A percentile compares a stretch with the other conserved stretches of the same genome.
Evolutionary conservation across 1,284 basidiomycete species (phyloP).

Genomic region (Cystobasidium slooffiae): DNA sequence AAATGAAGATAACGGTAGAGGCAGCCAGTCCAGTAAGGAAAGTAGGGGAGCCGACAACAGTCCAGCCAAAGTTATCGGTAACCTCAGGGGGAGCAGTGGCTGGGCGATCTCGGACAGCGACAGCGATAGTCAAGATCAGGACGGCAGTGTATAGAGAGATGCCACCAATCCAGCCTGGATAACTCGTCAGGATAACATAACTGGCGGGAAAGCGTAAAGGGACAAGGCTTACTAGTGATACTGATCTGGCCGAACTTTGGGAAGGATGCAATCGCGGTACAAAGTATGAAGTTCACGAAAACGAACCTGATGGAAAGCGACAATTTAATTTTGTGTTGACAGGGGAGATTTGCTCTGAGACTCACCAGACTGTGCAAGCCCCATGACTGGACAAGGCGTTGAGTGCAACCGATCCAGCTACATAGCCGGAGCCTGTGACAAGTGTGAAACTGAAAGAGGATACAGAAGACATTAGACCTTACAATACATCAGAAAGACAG

Average conservation of each 20-base stretch:
- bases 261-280: conserved; percentile 49
- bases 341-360: conserved; percentile 52
- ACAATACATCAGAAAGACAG: no score
- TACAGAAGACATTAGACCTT: no score
- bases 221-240: conserved; percentile 45
- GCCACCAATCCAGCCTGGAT: conserved; percentile 20
- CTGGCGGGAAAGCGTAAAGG: no score
- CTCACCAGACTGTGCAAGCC: conserved; percentile 65
- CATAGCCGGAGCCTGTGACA: conserved; percentile 46
- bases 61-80: conserved; percentile 55
- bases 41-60: conserved; percentile 37
- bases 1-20: conserved; percentile 30
- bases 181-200: neutral
- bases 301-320: conserved; percentile 2
- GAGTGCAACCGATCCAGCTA: conserved; percentile 56
- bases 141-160: conserved; percentile 51
- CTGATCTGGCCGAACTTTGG: conserved; percentile 58
- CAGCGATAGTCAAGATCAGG: conserved; percentile 60
- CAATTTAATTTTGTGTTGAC: neutral
- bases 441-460: conserved; percentile 16
- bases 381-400: conserved; percentile 67
- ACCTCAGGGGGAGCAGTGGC: conserved; percentile 58
- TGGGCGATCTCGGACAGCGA: conserved; percentile 61
- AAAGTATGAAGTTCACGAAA: conserved; percentile 32
- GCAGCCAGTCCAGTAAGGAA: conserved; percentile 29